phyloP scores from a whole-genome alignment of 1,139 yeast species.

The Saccharomycopsis hybrid region DNA sequence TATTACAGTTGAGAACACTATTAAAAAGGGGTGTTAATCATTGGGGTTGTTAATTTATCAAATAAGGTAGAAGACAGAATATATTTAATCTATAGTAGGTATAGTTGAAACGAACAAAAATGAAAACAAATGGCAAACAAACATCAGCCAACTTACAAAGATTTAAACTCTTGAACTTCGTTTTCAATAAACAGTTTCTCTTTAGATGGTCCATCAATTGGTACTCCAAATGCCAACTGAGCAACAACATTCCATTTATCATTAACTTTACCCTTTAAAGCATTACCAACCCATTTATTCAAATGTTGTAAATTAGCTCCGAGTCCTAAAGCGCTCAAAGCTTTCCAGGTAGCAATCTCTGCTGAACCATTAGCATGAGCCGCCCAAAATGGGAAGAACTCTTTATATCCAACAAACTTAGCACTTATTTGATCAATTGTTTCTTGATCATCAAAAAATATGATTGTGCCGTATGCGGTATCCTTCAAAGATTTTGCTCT shows the following conservation, averaged over 20 bases:
- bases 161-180: conserved; percentile 28
- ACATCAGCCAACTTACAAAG: too few species aligned
- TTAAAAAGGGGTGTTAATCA: too few species aligned
- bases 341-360: conserved; percentile 40
- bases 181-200: conserved; percentile 34
- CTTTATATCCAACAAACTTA: conserved; percentile 35
- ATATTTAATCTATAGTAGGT: too few species aligned
- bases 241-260: conserved; percentile 40
- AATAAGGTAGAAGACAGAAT: too few species aligned
- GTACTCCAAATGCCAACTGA: conserved; percentile 41
- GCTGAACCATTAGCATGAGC: conserved; percentile 41
- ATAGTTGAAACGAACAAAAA: too few species aligned
- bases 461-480: conserved; percentile 40
- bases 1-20: too few species aligned
- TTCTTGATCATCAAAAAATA: conserved; percentile 38
- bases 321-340: conserved; percentile 35
- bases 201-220: conserved; percentile 29
- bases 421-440: conserved; percentile 34
- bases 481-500: conserved; percentile 36
- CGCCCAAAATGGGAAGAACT: conserved; percentile 39
- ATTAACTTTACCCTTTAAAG: conserved; percentile 33
- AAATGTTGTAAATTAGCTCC: conserved; percentile 46
- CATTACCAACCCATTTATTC: conserved; percentile 36
- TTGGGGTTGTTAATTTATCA: too few species aligned
- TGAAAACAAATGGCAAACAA: too few species aligned